Percentiles rank a stretch among this genome's conserved stretches.
These are phyloP conservation scores for Aureobasidium sp. DNA, from an alignment of 2,329 filamentous ascomycete species.

Conservation along the genomic window DNA sequence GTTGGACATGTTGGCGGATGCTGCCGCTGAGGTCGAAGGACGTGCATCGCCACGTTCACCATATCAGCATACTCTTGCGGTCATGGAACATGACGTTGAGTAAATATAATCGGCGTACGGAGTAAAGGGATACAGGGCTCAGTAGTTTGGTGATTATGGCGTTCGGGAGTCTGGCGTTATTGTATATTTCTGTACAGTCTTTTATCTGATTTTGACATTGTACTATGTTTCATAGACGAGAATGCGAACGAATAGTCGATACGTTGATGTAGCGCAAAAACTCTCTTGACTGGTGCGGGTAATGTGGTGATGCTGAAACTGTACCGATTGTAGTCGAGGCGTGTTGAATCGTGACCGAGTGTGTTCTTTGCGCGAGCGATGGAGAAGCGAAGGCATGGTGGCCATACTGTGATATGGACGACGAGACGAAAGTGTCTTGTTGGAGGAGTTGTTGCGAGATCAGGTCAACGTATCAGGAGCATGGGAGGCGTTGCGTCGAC, in stretches of 20 bases:
- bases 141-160: not conserved
- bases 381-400: not conserved
- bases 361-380: not conserved
- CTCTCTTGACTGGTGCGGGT: not conserved
- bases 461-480: not conserved
- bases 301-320: not conserved
- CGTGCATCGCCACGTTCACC: not conserved
- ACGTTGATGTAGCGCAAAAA: not conserved
- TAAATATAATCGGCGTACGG: not conserved
- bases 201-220: not conserved
- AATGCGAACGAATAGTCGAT: not conserved
- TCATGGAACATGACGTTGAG: not conserved
- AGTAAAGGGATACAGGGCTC: not conserved
- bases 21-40: not conserved
- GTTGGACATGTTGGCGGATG: not conserved
- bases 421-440: not conserved
- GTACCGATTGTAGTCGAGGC: too few species aligned
- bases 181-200: not conserved
- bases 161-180: not conserved
- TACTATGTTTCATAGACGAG: not conserved
- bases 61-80: not conserved
- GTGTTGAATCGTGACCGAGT: too few species aligned
- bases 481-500: not conserved
- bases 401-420: not conserved
- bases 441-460: not conserved